phyloP scores from a whole-genome alignment of 2,329 filamentous ascomycete species.

The Capronia americana region DNA sequence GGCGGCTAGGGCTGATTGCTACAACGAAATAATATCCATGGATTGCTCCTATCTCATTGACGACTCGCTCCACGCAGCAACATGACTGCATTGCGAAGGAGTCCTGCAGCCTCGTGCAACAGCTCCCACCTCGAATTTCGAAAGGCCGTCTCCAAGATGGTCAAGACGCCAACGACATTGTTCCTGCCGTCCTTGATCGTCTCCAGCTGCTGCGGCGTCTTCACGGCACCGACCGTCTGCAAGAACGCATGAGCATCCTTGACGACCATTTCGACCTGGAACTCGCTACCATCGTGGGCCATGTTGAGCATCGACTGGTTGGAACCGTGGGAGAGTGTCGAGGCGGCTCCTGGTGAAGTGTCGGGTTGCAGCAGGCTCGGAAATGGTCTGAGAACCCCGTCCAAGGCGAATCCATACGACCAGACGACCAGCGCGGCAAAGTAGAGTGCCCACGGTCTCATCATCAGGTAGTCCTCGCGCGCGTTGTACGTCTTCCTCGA shows the following conservation, averaged over 20 bases:
- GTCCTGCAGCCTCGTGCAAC: conserved; percentile 80
- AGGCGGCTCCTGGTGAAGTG: conserved; percentile 22
- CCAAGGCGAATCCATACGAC: conserved; percentile 89
- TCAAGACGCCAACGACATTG: conserved; percentile 77
- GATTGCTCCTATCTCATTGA: conserved; percentile 8
- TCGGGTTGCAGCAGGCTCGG: conserved; percentile 38
- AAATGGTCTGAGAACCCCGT: conserved; percentile 70
- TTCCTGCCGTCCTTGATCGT: conserved; percentile 74
- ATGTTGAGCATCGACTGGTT: conserved; percentile 32
- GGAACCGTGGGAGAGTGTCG: conserved; percentile 27
- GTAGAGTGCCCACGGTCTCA: conserved; percentile 95
- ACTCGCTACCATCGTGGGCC: conserved; percentile 30
- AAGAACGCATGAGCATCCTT: conserved; percentile 81
- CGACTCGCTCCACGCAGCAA: conserved; percentile 33
- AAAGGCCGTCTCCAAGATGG: conserved; percentile 82
- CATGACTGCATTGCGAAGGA: conserved; percentile 78
- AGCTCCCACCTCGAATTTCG: conserved; percentile 86
- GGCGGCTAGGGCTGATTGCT: background rate
- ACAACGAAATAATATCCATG: background rate
- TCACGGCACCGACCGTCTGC: conserved; percentile 72
- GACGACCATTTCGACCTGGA: conserved; percentile 64
- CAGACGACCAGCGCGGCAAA: conserved; percentile 90
- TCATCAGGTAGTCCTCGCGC: conserved; percentile 84
- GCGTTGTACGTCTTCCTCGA: conserved; percentile 70
- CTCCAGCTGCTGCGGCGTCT: conserved; percentile 77